Conservation (phyloP, 2,329 filamentous ascomycete species). For the Diaporthe sp. region DNA sequence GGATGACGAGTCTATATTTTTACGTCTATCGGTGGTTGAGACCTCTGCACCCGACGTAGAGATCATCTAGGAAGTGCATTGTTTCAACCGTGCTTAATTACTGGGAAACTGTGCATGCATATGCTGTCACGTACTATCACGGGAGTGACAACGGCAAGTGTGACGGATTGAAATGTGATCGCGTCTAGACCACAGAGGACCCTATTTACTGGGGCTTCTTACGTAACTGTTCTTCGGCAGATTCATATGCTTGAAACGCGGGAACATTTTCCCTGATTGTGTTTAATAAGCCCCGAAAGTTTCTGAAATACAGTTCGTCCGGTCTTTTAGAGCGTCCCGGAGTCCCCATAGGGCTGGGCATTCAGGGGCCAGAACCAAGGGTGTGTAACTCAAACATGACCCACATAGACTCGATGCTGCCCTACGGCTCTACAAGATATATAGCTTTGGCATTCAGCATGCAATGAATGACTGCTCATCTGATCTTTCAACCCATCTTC, state of each 20-base stretch:
- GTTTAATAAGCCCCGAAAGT: constrained; percentile 13
- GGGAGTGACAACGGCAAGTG: not conserved
- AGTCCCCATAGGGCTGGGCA: constrained; percentile 19
- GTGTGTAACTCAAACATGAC: constrained; percentile 11
- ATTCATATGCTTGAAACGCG: constrained; percentile 21
- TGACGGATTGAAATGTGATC: not conserved
- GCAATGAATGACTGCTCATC: not conserved
- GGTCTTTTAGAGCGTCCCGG: constrained; percentile 9
- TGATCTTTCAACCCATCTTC: not conserved
- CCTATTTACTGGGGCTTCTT: constrained; percentile 3
- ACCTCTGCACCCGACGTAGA: not conserved
- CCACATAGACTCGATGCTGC: not conserved
- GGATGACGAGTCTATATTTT: not conserved
- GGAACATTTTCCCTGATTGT: not conserved
- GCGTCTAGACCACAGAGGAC: not conserved
- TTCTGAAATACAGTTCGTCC: constrained; percentile 24
- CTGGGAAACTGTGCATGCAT: not conserved
- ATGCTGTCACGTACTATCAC: not conserved
- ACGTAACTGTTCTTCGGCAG: not conserved
- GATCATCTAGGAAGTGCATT: not conserved
- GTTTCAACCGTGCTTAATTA: not conserved
- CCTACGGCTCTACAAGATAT: not conserved
- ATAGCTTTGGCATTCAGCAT: not conserved
- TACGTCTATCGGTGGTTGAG: not conserved
- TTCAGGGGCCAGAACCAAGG: constrained; percentile 9